Conservation (phyloP, 139 green algal species). For the Diplosphaera chodatii region DNA sequence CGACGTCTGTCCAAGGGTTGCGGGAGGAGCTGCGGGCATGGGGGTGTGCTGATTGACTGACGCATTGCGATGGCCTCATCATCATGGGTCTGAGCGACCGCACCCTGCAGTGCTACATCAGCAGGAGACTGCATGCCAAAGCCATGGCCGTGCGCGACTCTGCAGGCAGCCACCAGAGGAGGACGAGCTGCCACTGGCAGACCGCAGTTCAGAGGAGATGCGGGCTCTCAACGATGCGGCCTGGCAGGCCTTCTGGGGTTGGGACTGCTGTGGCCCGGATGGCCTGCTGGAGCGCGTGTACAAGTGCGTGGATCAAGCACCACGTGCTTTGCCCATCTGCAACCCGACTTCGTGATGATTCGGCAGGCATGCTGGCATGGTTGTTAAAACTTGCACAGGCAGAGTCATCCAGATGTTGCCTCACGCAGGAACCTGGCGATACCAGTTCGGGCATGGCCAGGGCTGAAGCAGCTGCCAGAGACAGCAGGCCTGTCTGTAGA, state of each 20-base stretch:
- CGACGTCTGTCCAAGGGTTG: not conserved
- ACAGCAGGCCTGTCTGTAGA: constrained; percentile 6
- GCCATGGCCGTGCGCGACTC: too few relatives aligned
- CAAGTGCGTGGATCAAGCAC: too few relatives aligned
- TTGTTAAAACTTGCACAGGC: too few relatives aligned
- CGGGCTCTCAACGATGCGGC: constrained; percentile 10
- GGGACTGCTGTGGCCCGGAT: constrained; percentile 40
- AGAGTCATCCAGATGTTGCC: too few relatives aligned
- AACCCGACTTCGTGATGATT: too few relatives aligned
- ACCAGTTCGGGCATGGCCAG: constrained; percentile 11
- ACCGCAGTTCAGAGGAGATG: not conserved
- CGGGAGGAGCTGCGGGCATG: not conserved
- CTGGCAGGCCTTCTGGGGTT: constrained; percentile 57
- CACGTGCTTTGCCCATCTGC: too few relatives aligned
- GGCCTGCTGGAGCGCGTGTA: constrained; percentile 45
- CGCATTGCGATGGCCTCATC: too few relatives aligned
- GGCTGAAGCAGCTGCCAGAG: constrained; percentile 32
- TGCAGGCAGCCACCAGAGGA: not conserved
- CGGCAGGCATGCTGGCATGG: too few relatives aligned
- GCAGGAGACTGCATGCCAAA: too few relatives aligned
- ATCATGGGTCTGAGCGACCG: too few relatives aligned
- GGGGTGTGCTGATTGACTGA: too few relatives aligned
- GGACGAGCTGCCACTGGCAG: not conserved
- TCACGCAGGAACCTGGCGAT: not conserved
- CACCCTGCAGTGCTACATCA: too few relatives aligned